Evolutionary conservation across 805 yeast species (phyloP).

Genomic region (Nakazawaea populi): DNA sequence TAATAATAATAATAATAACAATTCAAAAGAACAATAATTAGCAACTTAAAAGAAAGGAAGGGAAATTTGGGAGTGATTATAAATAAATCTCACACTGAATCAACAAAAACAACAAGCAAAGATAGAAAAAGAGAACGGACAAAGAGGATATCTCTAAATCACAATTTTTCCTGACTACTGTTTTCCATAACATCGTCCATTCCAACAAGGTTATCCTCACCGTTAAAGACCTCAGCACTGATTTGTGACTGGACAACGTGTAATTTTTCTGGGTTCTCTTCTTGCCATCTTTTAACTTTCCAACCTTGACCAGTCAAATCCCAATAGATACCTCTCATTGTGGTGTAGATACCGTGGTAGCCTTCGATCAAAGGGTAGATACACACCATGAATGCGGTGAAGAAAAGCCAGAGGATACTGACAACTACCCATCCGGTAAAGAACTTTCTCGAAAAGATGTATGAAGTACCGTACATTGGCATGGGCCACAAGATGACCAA

Average conservation of each 20-base stretch:
- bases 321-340: conserved; percentile 80
- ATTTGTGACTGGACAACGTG: conserved; percentile 71
- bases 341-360: conserved; percentile 54
- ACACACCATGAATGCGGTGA: conserved; percentile 56
- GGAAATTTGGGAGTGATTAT: background rate
- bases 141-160: background rate
- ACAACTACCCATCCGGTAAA: conserved; percentile 90
- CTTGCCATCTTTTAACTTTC: conserved; percentile 75
- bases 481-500: conserved; percentile 82
- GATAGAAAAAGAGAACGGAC: background rate
- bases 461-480: conserved; percentile 86
- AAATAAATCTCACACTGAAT: background rate
- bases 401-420: conserved; percentile 75
- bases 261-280: conserved; percentile 62
- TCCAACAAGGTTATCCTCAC: background rate
- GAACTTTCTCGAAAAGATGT: conserved; percentile 67
- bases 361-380: conserved; percentile 74
- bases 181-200: conserved; percentile 2
- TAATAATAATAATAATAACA: no score
- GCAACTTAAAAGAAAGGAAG: background rate
- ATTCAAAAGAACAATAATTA: no score
- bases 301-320: conserved; percentile 70
- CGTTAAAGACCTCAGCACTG: conserved; percentile 30
- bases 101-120: background rate
- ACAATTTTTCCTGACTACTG: background rate